phyloP scores from a whole-genome alignment of 345 rosid species.

The Luvunga scandens region DNA sequence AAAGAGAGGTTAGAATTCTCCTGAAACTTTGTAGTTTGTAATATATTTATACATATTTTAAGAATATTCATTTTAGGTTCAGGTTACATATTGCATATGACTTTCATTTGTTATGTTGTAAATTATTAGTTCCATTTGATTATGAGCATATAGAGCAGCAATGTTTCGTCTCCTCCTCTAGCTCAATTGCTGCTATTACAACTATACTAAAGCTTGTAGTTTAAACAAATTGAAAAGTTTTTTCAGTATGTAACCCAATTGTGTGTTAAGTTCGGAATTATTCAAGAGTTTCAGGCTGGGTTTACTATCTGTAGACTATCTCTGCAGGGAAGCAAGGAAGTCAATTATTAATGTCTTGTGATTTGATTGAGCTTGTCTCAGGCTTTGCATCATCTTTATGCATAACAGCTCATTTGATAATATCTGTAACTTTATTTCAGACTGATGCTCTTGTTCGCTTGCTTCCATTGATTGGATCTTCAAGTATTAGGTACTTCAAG shows the following conservation, averaged over 20 bases:
- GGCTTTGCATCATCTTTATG: background rate
- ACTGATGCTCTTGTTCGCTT: constrained; percentile 63
- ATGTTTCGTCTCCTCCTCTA: background rate
- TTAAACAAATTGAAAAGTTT: background rate
- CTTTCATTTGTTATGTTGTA: background rate
- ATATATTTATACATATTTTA: background rate
- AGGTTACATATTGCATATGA: background rate
- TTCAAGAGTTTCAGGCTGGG: background rate
- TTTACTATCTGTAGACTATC: background rate
- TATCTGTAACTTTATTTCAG: constrained; percentile 34
- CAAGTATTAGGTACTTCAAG: constrained; percentile 48
- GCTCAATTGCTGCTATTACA: background rate
- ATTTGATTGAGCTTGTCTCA: constrained; percentile 1
- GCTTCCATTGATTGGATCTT: constrained; percentile 75
- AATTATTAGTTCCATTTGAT: background rate
- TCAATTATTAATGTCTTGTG: constrained; percentile 4
- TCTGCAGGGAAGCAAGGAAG: background rate
- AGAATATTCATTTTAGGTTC: background rate
- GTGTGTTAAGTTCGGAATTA: background rate
- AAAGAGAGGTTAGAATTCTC: constrained; percentile 57
- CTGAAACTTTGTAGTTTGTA: background rate
- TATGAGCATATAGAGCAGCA: background rate
- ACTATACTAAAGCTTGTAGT: background rate
- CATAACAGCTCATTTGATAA: background rate
- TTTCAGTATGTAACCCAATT: background rate